phyloP scores from a whole-genome alignment of 2,329 filamentous ascomycete species.

The Trichoderma aggressivum region DNA sequence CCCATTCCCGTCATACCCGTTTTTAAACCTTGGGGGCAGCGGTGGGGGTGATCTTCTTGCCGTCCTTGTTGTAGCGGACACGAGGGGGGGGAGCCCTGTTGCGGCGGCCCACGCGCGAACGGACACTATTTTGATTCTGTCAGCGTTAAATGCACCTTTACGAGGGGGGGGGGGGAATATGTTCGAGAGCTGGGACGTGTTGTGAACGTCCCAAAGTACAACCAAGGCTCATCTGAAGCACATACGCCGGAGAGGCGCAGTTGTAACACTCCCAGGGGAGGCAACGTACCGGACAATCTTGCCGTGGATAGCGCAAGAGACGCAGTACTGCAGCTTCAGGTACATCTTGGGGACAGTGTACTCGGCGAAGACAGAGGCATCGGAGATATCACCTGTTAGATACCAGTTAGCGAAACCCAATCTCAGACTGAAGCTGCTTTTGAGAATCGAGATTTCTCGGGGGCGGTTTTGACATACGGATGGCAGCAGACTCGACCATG shows the following conservation, averaged over 20 bases:
- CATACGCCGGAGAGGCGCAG: conserved; percentile 47
- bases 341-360: conserved; percentile 99
- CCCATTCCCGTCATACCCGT: conserved; percentile 25
- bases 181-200: conserved; percentile 17
- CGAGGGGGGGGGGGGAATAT: conserved; percentile 21
- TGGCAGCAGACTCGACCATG: conserved; percentile 99
- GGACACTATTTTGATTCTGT: conserved; percentile 67
- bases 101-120: conserved; percentile 92
- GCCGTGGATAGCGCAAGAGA: conserved; percentile 99
- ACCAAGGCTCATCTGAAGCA: conserved; percentile 61
- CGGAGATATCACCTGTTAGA: conserved; percentile 91
- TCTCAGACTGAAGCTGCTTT: not conserved
- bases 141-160: conserved; percentile 38
- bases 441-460: not conserved
- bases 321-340: conserved; percentile 99
- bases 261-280: conserved; percentile 57
- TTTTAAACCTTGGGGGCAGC: conserved; percentile 36
- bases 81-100: conserved; percentile 98
- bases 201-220: conserved; percentile 39
- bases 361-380: conserved; percentile 98
- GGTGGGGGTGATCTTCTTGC: conserved; percentile 97
- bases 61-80: conserved; percentile 99
- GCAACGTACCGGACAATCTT: conserved; percentile 99
- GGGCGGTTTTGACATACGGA: conserved; percentile 71
- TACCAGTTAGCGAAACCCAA: not conserved